Base-by-base conservation (phyloP, 2,329 filamentous ascomycete genomes). In the Pseudohalonectria lignicola region DNA sequence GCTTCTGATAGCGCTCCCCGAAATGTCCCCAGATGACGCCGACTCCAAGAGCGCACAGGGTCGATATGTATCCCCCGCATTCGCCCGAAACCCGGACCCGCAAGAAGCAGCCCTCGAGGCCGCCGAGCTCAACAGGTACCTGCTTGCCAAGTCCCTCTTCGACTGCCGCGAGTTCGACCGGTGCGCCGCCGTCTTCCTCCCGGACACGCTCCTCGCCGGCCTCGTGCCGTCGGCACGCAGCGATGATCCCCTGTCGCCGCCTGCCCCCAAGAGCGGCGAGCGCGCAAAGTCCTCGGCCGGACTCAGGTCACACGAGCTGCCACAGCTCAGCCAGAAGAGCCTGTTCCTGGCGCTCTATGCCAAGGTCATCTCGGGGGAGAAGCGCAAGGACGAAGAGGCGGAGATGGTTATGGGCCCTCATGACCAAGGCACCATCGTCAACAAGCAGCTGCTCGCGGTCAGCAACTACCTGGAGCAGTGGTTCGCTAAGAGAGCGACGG, bases 351-450 rank as follows among this genome's bases (percentile, higher is more conserved):
- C 87, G 1, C 66, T 96, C 4, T 98, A 98, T 52, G 86, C 92
- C 32, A 93, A 90, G 53, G 87, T 88, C 54, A 75, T 96, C 45
- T 83, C 88, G 0, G 92, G 92, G 2, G 92, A 98, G 66, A 95
- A 96, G 67, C 79, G 86, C 46, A 94, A 90, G 59, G 86, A 94
- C 50, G 92, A 98, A 59, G 90, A 96, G 41, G 86, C 85, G 17
- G 92, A 98, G 62, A 95, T 95, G 83, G 85, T 98, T 36, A 77
- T 96, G 61, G 92, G 92, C 0, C 90, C 92, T 1, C 80, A 88
- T 41, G 92, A 98, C 59, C 79, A 86, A 12, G 87, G 88, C 1
- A 79, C 80, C 23, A 84, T 86, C 2, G 62, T 77, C 42, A 98
- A 98, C 57, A 86, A 87, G 56, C 86, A 96, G 55, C 63, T 98